Evolutionary conservation across 495 filamentous ascomycete genomes (phyloP).

Genomic region (Hypoxylon subgilvum): DNA sequence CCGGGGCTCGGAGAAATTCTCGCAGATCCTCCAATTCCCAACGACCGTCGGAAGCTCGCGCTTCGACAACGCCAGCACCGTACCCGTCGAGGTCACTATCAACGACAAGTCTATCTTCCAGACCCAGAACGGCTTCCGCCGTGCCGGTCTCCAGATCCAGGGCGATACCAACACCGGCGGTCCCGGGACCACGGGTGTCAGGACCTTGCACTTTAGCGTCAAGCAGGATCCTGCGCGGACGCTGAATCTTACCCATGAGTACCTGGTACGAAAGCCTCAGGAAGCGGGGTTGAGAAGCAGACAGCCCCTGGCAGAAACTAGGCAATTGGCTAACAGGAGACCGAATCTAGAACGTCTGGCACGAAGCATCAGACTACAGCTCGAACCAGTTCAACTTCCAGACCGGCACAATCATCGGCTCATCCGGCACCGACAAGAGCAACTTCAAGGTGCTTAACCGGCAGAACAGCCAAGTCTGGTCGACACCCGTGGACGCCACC

Average conservation of each 20-base stretch:
- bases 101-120: conserved; percentile 61
- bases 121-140: conserved; percentile 61
- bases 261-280: conserved; percentile 42
- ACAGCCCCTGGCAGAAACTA: not conserved
- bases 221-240: conserved; percentile 52
- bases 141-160: conserved; percentile 59
- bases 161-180: conserved; percentile 55
- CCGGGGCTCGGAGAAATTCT: conserved; percentile 55
- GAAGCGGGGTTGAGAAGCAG: not conserved
- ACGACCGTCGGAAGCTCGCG: conserved; percentile 41
- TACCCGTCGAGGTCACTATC: conserved; percentile 56
- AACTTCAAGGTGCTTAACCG: conserved; percentile 55
- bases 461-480: conserved; percentile 56
- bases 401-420: conserved; percentile 55
- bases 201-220: conserved; percentile 62
- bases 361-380: conserved; percentile 61
- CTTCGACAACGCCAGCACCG: conserved; percentile 50
- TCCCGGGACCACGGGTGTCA: conserved; percentile 54
- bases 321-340: conserved; percentile 8
- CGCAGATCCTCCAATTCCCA: conserved; percentile 54
- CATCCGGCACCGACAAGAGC: conserved; percentile 51
- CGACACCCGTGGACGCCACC: conserved; percentile 46
- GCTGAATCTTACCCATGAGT: conserved; percentile 63
- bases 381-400: conserved; percentile 64
- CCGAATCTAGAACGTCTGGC: conserved; percentile 56